Evolutionary conservation across 768 basidiomycete species (phyloP).

Genomic region (Galerina sulciceps): DNA sequence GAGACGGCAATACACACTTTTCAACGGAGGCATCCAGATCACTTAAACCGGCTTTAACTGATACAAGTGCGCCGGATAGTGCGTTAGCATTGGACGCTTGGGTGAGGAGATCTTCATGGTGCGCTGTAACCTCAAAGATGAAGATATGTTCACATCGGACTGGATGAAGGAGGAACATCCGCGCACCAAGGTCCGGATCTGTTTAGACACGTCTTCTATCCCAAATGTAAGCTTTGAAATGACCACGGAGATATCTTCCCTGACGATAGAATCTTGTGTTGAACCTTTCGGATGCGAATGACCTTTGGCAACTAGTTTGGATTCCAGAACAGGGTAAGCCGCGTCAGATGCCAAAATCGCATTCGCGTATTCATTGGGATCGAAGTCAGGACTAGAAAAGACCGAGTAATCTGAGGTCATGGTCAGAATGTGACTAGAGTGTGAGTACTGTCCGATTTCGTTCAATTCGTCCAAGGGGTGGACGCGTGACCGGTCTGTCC

Average conservation of each 20-base stretch:
- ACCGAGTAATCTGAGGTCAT: constrained; percentile 72
- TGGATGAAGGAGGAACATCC: not conserved
- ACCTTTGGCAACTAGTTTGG: constrained; percentile 35
- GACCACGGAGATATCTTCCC: constrained; percentile 88
- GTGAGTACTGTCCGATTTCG: no score
- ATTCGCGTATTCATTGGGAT: constrained; percentile 90
- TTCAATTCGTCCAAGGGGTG: no score
- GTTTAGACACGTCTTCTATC: constrained; percentile 91
- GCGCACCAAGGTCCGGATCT: constrained; percentile 83
- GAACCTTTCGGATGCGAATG: constrained; percentile 34
- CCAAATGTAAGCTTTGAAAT: constrained; percentile 86
- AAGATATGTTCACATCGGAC: constrained; percentile 13
- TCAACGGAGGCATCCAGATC: constrained; percentile 80
- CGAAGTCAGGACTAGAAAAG: constrained; percentile 78
- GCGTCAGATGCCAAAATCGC: constrained; percentile 81
- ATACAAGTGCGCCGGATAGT: constrained; percentile 70
- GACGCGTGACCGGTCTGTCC: no score
- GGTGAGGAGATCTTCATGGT: constrained; percentile 81
- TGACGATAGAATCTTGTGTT: constrained; percentile 57
- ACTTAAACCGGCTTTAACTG: constrained; percentile 69
- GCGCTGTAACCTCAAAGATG: constrained; percentile 67
- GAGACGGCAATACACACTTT: constrained; percentile 51
- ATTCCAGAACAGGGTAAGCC: constrained; percentile 56
- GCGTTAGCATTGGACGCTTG: constrained; percentile 78
- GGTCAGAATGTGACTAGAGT: no score